These are phyloP conservation scores for Celoporthe dispersa DNA, from an alignment of 2,329 filamentous ascomycete species.

Conservation along the genomic window DNA sequence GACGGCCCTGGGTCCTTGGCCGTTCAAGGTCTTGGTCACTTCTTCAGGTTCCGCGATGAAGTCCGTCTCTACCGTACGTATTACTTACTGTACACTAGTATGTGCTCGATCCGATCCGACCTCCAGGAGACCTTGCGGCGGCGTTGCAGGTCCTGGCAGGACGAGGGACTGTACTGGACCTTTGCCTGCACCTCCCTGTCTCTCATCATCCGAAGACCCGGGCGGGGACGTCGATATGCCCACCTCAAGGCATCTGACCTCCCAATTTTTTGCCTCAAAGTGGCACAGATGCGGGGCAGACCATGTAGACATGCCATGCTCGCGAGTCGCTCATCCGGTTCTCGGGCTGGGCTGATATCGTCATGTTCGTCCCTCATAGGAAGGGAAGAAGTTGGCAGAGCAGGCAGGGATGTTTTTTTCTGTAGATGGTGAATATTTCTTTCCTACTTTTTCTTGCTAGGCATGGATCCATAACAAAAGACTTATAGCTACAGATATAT, in stretches of 20 bases:
- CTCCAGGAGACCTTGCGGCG: background rate
- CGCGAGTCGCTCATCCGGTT: conserved; percentile 1
- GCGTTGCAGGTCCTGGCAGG: background rate
- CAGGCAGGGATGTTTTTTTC: background rate
- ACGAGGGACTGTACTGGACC: background rate
- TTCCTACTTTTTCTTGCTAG: no score
- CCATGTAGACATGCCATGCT: background rate
- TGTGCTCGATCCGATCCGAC: background rate
- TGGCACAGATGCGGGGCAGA: conserved; percentile 1
- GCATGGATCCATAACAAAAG: background rate
- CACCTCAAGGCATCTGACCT: conserved; percentile 1
- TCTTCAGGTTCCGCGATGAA: background rate
- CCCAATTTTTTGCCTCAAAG: background rate
- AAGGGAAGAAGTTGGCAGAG: background rate
- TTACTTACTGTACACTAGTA: background rate
- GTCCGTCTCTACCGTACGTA: no score
- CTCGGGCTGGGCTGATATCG: background rate
- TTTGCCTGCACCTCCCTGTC: background rate
- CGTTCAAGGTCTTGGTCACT: background rate
- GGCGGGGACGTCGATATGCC: background rate
- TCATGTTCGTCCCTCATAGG: background rate
- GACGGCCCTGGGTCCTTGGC: background rate
- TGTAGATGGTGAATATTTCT: background rate
- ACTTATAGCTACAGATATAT: background rate
- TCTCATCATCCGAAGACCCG: background rate